Conservation (phyloP, 1,284 basidiomycete species). For the Ceratobasidium papillatum region DNA sequence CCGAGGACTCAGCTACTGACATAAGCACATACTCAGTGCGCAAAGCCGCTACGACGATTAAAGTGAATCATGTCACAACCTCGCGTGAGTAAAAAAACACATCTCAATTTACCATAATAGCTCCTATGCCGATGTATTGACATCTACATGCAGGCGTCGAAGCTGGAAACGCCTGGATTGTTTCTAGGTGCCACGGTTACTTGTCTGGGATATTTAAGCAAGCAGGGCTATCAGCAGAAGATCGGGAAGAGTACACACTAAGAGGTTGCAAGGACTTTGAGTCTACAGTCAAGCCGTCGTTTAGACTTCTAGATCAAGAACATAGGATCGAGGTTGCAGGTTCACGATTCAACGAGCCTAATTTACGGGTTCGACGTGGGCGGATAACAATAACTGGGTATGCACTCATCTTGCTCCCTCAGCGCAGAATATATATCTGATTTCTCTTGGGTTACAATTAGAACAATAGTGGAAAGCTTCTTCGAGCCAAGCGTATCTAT, state of each 20-base stretch:
- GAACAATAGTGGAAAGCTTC: background rate
- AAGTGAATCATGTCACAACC: background rate
- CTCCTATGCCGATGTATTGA: background rate
- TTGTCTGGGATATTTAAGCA: background rate
- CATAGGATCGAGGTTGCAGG: background rate
- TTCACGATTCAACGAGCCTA: background rate
- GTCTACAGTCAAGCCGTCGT: background rate
- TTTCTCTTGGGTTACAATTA: background rate
- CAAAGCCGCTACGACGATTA: too few species aligned
- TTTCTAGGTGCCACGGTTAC: background rate
- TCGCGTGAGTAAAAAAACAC: too few species aligned
- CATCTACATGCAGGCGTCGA: conserved; percentile 20
- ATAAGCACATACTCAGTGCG: conserved; percentile 35
- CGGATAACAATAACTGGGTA: background rate
- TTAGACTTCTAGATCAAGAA: background rate
- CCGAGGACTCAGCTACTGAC: too few species aligned
- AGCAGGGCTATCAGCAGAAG: background rate
- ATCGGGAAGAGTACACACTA: background rate
- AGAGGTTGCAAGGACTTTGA: background rate
- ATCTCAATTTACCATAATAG: too few species aligned
- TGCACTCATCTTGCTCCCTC: background rate
- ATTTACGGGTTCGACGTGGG: background rate
- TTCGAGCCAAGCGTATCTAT: background rate
- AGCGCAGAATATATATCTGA: background rate
- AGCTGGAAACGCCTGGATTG: conserved; percentile 8